A percentile compares a stretch with the other conserved stretches of the same genome.
phyloP scores from a whole-genome alignment of 1,284 basidiomycete genomes.

The Cryptococcus sp. region DNA sequence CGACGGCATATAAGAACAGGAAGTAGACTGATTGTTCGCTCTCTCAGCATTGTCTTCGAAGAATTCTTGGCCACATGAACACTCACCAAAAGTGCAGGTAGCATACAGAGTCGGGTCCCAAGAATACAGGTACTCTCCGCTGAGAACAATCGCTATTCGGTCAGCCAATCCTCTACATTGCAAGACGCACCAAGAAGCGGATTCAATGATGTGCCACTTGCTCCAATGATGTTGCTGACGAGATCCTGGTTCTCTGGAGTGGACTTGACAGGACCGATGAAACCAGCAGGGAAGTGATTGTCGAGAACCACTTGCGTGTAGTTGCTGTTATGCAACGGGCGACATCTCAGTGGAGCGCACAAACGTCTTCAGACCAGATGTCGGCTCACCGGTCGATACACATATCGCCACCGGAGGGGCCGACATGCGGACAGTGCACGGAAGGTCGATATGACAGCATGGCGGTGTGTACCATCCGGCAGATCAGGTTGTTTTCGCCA shows the following conservation, averaged over 20 bases:
- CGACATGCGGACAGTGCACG: slow-evolving; percentile 32
- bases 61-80: too few relatives aligned
- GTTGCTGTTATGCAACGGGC: slow-evolving; percentile 6
- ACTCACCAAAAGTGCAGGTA: slow-evolving; percentile 22
- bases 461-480: slow-evolving; percentile 27
- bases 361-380: not conserved
- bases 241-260: slow-evolving; percentile 30
- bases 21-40: slow-evolving; percentile 17
- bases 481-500: slow-evolving; percentile 35
- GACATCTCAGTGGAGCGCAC: not conserved
- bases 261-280: slow-evolving; percentile 28
- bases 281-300: slow-evolving; percentile 30
- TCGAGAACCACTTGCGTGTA: slow-evolving; percentile 23
- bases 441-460: slow-evolving; percentile 27
- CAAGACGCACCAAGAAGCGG: slow-evolving; percentile 21
- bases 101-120: slow-evolving; percentile 36
- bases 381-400: slow-evolving; percentile 27
- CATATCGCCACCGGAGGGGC: slow-evolving; percentile 30
- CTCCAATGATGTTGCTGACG: slow-evolving; percentile 15
- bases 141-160: slow-evolving; percentile 21
- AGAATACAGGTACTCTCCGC: slow-evolving; percentile 17
- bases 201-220: slow-evolving; percentile 17
- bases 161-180: not conserved
- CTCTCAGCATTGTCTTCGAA: not conserved
- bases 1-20: slow-evolving; percentile 23